These are phyloP conservation scores for Pleurotus eryngii DNA, from an alignment of 768 basidiomycete species.

Conservation along the genomic window DNA sequence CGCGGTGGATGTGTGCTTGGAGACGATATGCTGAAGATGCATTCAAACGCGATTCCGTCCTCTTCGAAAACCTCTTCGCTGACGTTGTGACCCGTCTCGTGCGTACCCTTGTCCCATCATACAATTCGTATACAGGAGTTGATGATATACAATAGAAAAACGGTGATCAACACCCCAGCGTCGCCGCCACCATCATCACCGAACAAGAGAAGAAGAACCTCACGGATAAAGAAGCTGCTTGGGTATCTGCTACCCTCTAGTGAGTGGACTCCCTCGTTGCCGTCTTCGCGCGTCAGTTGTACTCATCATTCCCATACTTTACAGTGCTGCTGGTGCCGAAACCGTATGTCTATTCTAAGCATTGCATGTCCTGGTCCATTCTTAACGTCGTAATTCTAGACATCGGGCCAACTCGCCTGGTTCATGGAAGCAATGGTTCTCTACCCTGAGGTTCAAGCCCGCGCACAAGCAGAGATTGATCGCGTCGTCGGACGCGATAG, in stretches of 20 bases:
- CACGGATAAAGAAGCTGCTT: constrained; percentile 11
- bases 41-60: constrained; percentile 8
- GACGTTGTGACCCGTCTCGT: constrained; percentile 11
- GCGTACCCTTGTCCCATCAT: neutral
- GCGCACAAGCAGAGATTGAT: constrained; percentile 26
- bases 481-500: constrained; percentile 14
- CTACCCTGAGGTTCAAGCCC: constrained; percentile 20
- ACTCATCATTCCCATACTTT: constrained; percentile 6
- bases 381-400: constrained; percentile 15
- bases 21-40: constrained; percentile 13
- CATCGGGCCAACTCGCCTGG: constrained; percentile 18
- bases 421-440: constrained; percentile 15
- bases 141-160: constrained; percentile 8
- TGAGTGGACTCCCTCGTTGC: neutral
- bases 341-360: constrained; percentile 15
- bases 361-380: constrained; percentile 13
- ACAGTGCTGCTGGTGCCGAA: constrained; percentile 14
- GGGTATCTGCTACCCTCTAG: constrained; percentile 14
- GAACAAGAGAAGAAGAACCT: constrained; percentile 9
- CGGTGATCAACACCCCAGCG: constrained; percentile 9
- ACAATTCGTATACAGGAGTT: no score
- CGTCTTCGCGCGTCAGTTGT: constrained; percentile 5
- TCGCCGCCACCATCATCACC: constrained; percentile 9
- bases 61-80: constrained; percentile 10
- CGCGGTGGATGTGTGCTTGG: constrained; percentile 18